A percentile compares a stretch with the other conserved stretches of the same genome.
These are phyloP conservation scores for Candida dajiaensis DNA, from an alignment of 805 yeast species.

Conservation along the genomic window DNA sequence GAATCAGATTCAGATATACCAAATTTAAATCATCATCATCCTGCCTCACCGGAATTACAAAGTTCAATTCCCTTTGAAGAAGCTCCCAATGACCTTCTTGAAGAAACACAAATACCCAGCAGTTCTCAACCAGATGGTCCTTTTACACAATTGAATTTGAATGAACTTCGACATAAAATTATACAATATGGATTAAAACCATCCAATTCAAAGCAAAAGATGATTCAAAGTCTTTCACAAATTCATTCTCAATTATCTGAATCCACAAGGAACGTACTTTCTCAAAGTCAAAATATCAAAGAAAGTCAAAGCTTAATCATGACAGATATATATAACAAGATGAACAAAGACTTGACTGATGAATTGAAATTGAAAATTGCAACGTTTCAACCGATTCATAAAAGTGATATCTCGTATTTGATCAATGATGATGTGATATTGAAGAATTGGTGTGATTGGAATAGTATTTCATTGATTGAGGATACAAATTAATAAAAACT, in stretches of 20 bases:
- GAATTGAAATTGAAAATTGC: constrained; percentile 13
- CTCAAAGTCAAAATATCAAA: constrained; percentile 6
- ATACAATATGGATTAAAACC: constrained; percentile 24
- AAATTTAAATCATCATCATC: neutral
- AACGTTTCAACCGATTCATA: constrained; percentile 20
- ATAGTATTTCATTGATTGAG: constrained; percentile 19
- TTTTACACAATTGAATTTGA: constrained; percentile 7
- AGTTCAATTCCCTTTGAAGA: neutral
- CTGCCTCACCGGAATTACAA: neutral
- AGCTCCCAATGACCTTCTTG: neutral
- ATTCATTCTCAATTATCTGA: neutral
- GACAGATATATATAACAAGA: constrained; percentile 14
- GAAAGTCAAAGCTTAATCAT: constrained; percentile 18
- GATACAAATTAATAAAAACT: neutral
- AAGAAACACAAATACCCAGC: neutral
- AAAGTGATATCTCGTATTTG: constrained; percentile 2
- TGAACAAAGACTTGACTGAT: neutral
- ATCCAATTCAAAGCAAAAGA: constrained; percentile 12
- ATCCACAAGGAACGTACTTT: neutral
- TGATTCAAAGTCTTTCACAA: constrained; percentile 12
- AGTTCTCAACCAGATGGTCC: neutral
- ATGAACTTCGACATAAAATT: constrained; percentile 17
- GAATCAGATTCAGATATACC: constrained; percentile 8
- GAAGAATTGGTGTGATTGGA: constrained; percentile 21
- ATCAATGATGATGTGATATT: constrained; percentile 5